Base-by-base conservation (phyloP, 2,329 filamentous ascomycete species). In the Aspergillus flavus region DNA sequence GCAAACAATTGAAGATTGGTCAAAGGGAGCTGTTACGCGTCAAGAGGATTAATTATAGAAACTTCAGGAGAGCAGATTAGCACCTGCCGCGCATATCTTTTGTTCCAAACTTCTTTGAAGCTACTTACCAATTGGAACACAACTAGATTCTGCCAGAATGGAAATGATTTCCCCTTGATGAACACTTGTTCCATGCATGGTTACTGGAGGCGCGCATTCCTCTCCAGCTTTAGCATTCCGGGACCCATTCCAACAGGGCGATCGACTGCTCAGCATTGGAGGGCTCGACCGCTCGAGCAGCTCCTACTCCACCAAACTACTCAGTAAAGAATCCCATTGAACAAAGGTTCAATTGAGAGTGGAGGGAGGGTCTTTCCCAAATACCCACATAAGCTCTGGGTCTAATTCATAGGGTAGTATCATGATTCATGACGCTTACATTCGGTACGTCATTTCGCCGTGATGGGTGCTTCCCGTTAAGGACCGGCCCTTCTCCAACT, bases 371-470 rank as follows among this genome's bases (percentile, higher is more conserved):
- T 41, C 61, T 60, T 58, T 57, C 58, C 61, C 54, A 43, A 36
- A 46, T 54, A 60, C 50, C 45, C 45, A 59, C 64, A 53, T 61
- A 60, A 58, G 11, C 39, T 54, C 23, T 57, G 32, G 50, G 50
- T 61, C 63, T 65, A 63, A 67, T 68, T 62, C 67, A 64, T 65
- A 59, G 61, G 63, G 57, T 45, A 57, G 43, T 64, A 64, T 68
- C 69, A 77, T 78, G 76, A 78, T 75, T 68, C 69, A 78, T 78
- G 76, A 78, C 75, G 75, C 68, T 72, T 78, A 77, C 72, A 78
- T 63, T 71, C 46, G 39, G 58, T 57, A 58, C 39, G 48, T 57
- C 61, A 57, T 32, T 61, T 59, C 41, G 26, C 50, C 62, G 57
- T 52, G 26, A 41, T 57, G 48, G 52, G 39, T 39, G 14, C 30